Base-by-base conservation (phyloP, 2,329 filamentous ascomycete genomes). In the Botrytis medusae region DNA sequence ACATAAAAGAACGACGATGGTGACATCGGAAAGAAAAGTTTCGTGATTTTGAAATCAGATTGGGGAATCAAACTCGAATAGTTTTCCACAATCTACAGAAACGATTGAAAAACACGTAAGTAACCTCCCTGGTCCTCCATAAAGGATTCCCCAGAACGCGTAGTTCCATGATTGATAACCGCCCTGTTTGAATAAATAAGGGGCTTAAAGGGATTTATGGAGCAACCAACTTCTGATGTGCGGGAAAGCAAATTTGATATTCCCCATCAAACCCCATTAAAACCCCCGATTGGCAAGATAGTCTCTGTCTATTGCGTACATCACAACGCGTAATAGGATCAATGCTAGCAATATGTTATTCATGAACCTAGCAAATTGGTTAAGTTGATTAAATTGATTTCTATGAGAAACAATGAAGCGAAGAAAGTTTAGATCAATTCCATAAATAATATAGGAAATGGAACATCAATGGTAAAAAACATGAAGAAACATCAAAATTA, bases 1-100 rank as follows among this genome's bases (percentile, higher is more conserved):
- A 40, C 12, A 71, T 32, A 42, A 51, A 46, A 51, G n/a, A 62
- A 54, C 69, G 44, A 54, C 69, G 44, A 71, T 71, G 69, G 69
- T 71, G 59, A 63, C 25, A 71, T 71, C 44, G 69, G 69, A 32
- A 14, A 71, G 60, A 40, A 54, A 71, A 63, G 25, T 63, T 71
- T 71, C 69, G 59, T 71, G 59, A 63, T 63, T 59, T 34, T 67
- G 22, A 34, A 48, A 34, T 48, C 42, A 34, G 10, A 48, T 46
- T 34, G n/a, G 59, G 29, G 62, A 9, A 65, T 34, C 32, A 54
- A 29, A 57, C 51, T 57, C 51, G 42, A 46, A 2, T 63, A 29
- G 8, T 18, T 63, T 71, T 63, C 44, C 16, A 51, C 63, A 22
- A 25, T 71, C 25, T 40, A 18, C 20, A n/a, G 32, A n/a, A 63